phyloP scores from a whole-genome alignment of 495 filamentous ascomycete species.

The Hypomontagnella monticulosa region DNA sequence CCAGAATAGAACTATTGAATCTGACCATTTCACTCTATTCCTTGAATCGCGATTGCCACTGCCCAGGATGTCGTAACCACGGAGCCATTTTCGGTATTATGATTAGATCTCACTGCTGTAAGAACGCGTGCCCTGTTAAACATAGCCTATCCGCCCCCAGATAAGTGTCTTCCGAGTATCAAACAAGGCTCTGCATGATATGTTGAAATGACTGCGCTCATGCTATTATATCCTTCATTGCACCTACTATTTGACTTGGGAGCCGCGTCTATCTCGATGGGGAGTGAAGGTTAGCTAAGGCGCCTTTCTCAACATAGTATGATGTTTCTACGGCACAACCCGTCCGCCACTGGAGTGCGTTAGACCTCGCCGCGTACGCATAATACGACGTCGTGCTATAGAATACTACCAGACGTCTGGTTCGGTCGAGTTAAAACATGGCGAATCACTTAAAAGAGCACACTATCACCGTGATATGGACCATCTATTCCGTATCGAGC shows the following conservation, averaged over 20 bases:
- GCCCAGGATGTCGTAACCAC: too few species aligned
- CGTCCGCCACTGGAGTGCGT: slow-evolving; percentile 8
- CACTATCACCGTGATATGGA: neutral
- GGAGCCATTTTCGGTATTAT: too few species aligned
- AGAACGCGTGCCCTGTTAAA: neutral
- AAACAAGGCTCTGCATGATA: slow-evolving; percentile 1
- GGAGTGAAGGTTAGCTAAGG: neutral
- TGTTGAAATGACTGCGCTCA: neutral
- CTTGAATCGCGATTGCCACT: neutral
- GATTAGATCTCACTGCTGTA: too few species aligned
- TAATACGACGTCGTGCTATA: slow-evolving; percentile 5
- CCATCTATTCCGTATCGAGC: slow-evolving; percentile 23
- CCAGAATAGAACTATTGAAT: slow-evolving; percentile 1
- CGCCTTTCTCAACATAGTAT: too few species aligned
- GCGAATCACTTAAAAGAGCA: slow-evolving; percentile 19
- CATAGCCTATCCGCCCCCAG: neutral
- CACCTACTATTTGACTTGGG: neutral
- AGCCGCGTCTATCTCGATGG: neutral
- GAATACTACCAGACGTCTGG: slow-evolving; percentile 8
- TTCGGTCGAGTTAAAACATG: slow-evolving; percentile 14
- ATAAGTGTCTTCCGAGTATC: neutral
- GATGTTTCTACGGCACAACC: too few species aligned
- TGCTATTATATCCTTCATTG: neutral
- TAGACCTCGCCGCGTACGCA: slow-evolving; percentile 1
- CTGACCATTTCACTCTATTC: neutral